These are phyloP conservation scores for Plantago rigida DNA, from an alignment of 305 asterid species.

Conservation along the genomic window DNA sequence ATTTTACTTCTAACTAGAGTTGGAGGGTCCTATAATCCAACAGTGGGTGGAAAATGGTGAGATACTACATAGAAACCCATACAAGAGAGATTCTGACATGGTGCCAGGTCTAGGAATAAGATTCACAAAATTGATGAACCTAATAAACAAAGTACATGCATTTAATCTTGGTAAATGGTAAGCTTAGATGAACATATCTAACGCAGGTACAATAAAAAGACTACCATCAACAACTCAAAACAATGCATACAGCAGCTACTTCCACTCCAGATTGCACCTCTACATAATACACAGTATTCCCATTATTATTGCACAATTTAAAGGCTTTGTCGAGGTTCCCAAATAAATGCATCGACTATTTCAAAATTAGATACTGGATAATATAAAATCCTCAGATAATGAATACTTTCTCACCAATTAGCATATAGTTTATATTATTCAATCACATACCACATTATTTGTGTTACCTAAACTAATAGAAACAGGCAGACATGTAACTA, in stretches of 20 bases:
- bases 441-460: neutral
- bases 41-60: neutral
- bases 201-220: neutral
- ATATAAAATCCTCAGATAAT: neutral
- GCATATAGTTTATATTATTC: neutral
- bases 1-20: neutral
- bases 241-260: neutral
- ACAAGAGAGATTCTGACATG: neutral
- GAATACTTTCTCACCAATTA: neutral
- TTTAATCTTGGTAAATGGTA: neutral
- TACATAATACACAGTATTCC: neutral
- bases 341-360: neutral
- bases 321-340: neutral
- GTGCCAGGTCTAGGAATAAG: neutral
- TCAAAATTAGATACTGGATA: neutral
- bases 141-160: neutral
- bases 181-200: neutral
- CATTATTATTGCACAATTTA: neutral
- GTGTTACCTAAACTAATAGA: neutral
- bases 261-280: neutral
- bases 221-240: neutral
- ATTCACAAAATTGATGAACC: neutral
- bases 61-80: neutral
- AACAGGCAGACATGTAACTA: conserved; percentile 5
- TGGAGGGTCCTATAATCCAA: neutral